Evolutionary conservation across 2,329 filamentous ascomycete species (phyloP).

Genomic region (Sclerotinia minor): DNA sequence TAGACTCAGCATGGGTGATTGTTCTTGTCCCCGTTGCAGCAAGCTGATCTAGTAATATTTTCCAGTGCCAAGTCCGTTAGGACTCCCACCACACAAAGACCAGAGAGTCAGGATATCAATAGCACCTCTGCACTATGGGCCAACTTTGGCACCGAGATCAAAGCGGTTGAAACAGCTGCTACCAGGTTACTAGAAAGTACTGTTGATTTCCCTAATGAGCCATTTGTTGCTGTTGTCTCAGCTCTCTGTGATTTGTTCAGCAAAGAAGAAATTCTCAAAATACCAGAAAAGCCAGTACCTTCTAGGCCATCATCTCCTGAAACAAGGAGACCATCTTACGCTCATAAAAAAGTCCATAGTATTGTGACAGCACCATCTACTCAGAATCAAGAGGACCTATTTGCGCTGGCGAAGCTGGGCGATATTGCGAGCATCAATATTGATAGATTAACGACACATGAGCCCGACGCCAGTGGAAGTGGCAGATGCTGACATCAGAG

Average conservation of each 20-base stretch:
- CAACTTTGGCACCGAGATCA: constrained; percentile 77
- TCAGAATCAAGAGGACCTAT: constrained; percentile 62
- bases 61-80: constrained; percentile 52
- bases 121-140: constrained; percentile 48
- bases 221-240: constrained; percentile 75
- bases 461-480: constrained; percentile 71
- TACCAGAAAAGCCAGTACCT: constrained; percentile 34
- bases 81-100: constrained; percentile 52
- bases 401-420: constrained; percentile 71
- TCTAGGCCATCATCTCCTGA: constrained; percentile 34
- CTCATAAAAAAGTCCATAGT: constrained; percentile 46
- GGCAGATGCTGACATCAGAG: constrained; percentile 64
- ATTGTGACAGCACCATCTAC: constrained; percentile 50
- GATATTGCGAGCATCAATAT: constrained; percentile 75
- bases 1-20: constrained; percentile 85
- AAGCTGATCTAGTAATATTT: constrained; percentile 85
- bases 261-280: constrained; percentile 32
- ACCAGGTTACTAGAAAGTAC: constrained; percentile 88
- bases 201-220: constrained; percentile 79
- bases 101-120: constrained; percentile 45
- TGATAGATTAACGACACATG: constrained; percentile 67
- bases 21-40: constrained; percentile 87
- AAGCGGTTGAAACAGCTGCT: constrained; percentile 85
- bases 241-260: constrained; percentile 73
- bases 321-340: constrained; percentile 34